These are phyloP conservation scores for Blastobotrys capitulatus DNA, from an alignment of 1,139 yeast genomes.

Conservation along the genomic window DNA sequence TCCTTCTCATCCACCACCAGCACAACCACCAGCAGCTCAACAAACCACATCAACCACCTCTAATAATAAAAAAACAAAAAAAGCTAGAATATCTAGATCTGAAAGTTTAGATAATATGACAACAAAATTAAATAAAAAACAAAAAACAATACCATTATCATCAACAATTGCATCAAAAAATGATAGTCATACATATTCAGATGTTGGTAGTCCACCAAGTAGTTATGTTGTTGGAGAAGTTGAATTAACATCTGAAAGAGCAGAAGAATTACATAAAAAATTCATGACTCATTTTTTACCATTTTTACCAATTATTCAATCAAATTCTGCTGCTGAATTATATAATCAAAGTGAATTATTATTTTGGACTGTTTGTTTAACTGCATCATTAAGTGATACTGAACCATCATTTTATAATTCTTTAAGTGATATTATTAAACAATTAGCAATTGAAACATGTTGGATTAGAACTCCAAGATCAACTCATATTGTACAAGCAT, in stretches of 20 bases:
- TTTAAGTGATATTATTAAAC: slow-evolving; percentile 72
- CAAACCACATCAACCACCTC: neutral
- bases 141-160: slow-evolving; percentile 1
- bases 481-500: slow-evolving; percentile 87
- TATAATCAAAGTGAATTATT: slow-evolving; percentile 78
- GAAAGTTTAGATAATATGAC: neutral
- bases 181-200: slow-evolving; percentile 4
- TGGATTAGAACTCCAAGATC: slow-evolving; percentile 93
- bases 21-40: no score
- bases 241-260: slow-evolving; percentile 56
- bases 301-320: slow-evolving; percentile 69
- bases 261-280: slow-evolving; percentile 62
- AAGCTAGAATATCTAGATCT: neutral
- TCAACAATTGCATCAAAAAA: slow-evolving; percentile 9
- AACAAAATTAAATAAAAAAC: neutral
- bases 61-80: neutral
- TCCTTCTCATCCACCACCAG: neutral
- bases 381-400: slow-evolving; percentile 82
- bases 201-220: slow-evolving; percentile 3
- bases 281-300: slow-evolving; percentile 68
- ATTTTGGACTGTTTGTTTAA: slow-evolving; percentile 86
- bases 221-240: slow-evolving; percentile 68
- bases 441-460: slow-evolving; percentile 85
- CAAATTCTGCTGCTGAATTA: slow-evolving; percentile 67
- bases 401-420: slow-evolving; percentile 78